phyloP scores from a whole-genome alignment of 768 basidiomycete species.

The Rhizopogon salebrosus region DNA sequence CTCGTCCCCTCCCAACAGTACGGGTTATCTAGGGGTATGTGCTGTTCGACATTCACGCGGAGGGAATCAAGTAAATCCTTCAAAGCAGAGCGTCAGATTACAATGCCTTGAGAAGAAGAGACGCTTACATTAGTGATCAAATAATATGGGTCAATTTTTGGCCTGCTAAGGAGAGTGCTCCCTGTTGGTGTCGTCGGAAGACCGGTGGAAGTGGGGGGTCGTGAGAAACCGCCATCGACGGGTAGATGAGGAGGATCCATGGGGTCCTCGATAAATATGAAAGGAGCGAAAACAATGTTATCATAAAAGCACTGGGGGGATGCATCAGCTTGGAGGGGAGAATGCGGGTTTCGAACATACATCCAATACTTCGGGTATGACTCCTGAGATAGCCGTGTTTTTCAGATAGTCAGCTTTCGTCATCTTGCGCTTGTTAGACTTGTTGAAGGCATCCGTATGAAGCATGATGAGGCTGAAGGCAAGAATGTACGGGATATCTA shows the following conservation, averaged over 20 bases:
- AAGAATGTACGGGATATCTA: conserved; percentile 92
- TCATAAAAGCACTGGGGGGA: conserved; percentile 81
- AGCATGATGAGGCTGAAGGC: conserved; percentile 99
- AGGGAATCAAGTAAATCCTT: conserved; percentile 67
- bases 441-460: conserved; percentile 97
- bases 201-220: conserved; percentile 33
- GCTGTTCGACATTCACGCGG: conserved; percentile 56
- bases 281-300: conserved; percentile 93
- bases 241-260: conserved; percentile 50
- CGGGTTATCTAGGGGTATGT: conserved; percentile 58
- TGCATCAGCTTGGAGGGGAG: background rate
- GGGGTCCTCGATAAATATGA: conserved; percentile 94
- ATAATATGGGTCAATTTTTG: conserved; percentile 87
- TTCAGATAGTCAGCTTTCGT: conserved; percentile 89
- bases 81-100: conserved; percentile 6
- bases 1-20: conserved; percentile 63
- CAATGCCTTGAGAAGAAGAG: background rate
- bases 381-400: conserved; percentile 85
- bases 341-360: conserved; percentile 38
- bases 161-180: conserved; percentile 44
- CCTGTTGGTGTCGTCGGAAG: conserved; percentile 26
- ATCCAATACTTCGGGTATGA: conserved; percentile 78
- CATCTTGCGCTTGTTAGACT: conserved; percentile 97
- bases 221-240: conserved; percentile 35
- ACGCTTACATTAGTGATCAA: conserved; percentile 72